phyloP scores from a whole-genome alignment of 192 early-diverging fungal species.

The Coemansia brasiliensis region DNA sequence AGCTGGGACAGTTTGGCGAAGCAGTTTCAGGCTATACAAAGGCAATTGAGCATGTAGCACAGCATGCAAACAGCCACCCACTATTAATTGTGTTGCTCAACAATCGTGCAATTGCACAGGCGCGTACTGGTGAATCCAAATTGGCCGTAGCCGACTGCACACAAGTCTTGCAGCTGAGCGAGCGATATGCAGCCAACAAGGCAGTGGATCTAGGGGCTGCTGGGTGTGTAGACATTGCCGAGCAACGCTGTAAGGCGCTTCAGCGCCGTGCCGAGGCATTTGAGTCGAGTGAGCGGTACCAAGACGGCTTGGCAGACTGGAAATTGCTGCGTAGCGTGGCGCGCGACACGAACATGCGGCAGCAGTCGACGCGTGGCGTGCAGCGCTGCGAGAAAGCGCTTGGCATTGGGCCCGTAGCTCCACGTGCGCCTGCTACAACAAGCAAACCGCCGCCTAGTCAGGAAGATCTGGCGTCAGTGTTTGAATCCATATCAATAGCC shows the following conservation, averaged over 20 bases:
- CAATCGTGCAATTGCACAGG: conserved; percentile 78
- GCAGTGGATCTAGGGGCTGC: conserved; percentile 18
- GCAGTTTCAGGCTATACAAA: conserved; percentile 71
- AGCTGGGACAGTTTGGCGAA: conserved; percentile 85
- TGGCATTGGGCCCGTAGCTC: conserved; percentile 18
- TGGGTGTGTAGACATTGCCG: conserved; percentile 34
- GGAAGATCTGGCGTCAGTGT: conserved; percentile 39
- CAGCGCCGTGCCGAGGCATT: conserved; percentile 76
- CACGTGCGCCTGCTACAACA: not conserved
- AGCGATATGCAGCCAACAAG: conserved; percentile 33
- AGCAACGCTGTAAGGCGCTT: conserved; percentile 74
- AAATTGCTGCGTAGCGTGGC: conserved; percentile 43
- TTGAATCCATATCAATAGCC: conserved; percentile 43
- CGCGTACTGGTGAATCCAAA: conserved; percentile 83
- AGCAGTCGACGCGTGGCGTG: conserved; percentile 56
- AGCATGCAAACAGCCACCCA: conserved; percentile 58
- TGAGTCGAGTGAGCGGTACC: conserved; percentile 82
- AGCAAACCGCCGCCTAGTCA: conserved; percentile 3
- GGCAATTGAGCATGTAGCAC: conserved; percentile 62
- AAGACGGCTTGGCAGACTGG: conserved; percentile 65
- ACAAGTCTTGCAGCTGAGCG: conserved; percentile 39
- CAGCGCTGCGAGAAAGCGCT: conserved; percentile 60
- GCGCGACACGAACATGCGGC: conserved; percentile 22
- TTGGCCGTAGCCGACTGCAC: conserved; percentile 72
- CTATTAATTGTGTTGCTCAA: conserved; percentile 69